Percentiles rank a stretch among this genome's conserved stretches.
Conservation (phyloP, 495 filamentous ascomycete species). For the Penicillium coprophilum region DNA sequence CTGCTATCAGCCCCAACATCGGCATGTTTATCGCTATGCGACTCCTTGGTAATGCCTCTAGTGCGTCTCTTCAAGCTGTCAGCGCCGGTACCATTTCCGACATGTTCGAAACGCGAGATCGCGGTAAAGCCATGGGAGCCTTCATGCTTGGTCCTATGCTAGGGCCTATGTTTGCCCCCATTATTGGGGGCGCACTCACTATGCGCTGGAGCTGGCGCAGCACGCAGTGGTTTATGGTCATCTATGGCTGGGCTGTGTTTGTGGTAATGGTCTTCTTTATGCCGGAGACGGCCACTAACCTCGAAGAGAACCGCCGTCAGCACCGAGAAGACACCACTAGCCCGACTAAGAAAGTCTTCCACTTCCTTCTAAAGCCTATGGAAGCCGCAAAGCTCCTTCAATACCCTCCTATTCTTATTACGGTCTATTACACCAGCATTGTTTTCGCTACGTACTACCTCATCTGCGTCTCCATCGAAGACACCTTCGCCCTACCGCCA, state of each 20-base stretch:
- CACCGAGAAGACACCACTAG: neutral
- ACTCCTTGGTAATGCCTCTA: neutral
- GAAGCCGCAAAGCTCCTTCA: neutral
- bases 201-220: neutral
- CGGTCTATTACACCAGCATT: neutral
- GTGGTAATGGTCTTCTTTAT: neutral
- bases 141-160: neutral
- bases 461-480: neutral
- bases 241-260: neutral
- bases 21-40: neutral
- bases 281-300: neutral
- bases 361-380: neutral
- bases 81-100: neutral
- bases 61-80: neutral
- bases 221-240: neutral
- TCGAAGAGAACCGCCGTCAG: neutral
- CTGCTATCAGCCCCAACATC: neutral
- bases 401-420: neutral
- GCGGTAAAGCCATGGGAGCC: neutral
- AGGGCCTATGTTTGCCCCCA: neutral
- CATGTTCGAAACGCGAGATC: neutral
- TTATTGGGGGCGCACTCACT: neutral
- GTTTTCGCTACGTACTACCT: neutral
- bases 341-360: neutral
- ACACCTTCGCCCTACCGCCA: neutral